phyloP scores from a whole-genome alignment of 108 stramenopile genomes.

The Cyclotella sp. region DNA sequence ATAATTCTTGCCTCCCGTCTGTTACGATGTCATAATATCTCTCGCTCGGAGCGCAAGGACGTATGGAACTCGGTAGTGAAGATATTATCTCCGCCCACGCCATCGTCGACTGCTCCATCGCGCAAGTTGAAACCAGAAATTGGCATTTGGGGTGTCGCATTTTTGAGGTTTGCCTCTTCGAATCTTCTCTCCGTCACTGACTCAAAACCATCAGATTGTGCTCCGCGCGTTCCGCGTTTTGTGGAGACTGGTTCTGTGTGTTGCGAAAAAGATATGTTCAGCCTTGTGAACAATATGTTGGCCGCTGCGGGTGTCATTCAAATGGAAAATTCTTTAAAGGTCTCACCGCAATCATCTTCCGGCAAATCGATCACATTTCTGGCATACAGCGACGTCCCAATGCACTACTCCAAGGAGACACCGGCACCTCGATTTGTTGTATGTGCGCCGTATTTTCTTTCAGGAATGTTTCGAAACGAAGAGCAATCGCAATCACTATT shows the following conservation, averaged over 20 bases:
- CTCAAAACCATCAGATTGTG: neutral
- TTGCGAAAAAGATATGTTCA: conserved; percentile 41
- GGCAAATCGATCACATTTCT: conserved; percentile 23
- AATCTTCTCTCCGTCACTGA: neutral
- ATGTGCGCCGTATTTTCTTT: conserved; percentile 40
- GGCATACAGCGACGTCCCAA: conserved; percentile 34
- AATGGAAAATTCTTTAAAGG: conserved; percentile 36
- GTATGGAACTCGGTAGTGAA: conserved; percentile 47
- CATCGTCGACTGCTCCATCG: conserved; percentile 23
- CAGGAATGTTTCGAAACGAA: conserved; percentile 9
- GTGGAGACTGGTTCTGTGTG: conserved; percentile 38
- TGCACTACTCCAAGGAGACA: conserved; percentile 10
- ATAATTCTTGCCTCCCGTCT: conserved; percentile 44
- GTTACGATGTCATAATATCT: conserved; percentile 38
- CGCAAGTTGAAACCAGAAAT: conserved; percentile 34
- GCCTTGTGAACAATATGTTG: conserved; percentile 53
- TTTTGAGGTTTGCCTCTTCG: conserved; percentile 41
- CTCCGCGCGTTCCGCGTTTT: conserved; percentile 18
- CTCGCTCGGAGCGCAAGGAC: conserved; percentile 30
- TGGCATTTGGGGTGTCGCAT: conserved; percentile 45
- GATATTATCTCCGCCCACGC: conserved; percentile 28
- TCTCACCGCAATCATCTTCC: conserved; percentile 13
- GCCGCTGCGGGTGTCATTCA: conserved; percentile 46
- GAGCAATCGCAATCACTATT: neutral
- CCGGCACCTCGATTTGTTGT: conserved; percentile 32